Evolutionary conservation across 2,329 filamentous ascomycete genomes (phyloP), one percentile per base, ranked within the genome.

Genomic region (Epichloe scottii): DNA sequence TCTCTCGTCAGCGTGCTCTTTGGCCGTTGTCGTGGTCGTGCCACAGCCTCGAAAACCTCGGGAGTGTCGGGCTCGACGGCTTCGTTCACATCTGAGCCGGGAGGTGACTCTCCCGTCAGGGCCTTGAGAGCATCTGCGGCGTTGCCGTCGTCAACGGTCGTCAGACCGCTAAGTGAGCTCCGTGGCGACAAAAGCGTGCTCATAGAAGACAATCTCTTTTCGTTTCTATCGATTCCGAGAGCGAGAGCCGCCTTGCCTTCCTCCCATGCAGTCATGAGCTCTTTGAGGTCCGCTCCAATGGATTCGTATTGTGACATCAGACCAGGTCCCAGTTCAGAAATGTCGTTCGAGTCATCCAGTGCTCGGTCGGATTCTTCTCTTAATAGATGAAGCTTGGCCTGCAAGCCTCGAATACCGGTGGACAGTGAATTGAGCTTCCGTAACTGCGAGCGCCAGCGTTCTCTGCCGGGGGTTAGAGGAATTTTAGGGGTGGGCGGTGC

Each of bases 221-320:
- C 84, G 63, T 90, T 88, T 53, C 84, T 82, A 65, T 93, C 85
- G 61, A 95, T 85, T 57, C 86, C 90, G 50, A 82, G 80, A 45
- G 88, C 82, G 49, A 98, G 73, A 5, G 88, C 83, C n/a, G 84
- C 79, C 65, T 87, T 91, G 48, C 91, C 93, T 49, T 85, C 79
- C 60, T 94, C 88, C 90, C 90, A 95, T 56, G 89, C 86, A 55
- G 85, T 77, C 67, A 90, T 81, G 47, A 95, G 71, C 42, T 84
- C 79, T 63, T 85, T 85, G 43, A 98, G 75, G 62, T 98, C 93
- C 26, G 83, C 76, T 3, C 93, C 93, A 56, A 98, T 94, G 4
- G 89, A 91, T 51, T 98, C 93, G 66, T 97, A 98, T 62, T 97
- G 93, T 21, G 82, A 71, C 76, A 95, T 84, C 39, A 97, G 75